Evolutionary conservation across 2,329 filamentous ascomycete species (phyloP).

Genomic region (Nemania sp.): DNA sequence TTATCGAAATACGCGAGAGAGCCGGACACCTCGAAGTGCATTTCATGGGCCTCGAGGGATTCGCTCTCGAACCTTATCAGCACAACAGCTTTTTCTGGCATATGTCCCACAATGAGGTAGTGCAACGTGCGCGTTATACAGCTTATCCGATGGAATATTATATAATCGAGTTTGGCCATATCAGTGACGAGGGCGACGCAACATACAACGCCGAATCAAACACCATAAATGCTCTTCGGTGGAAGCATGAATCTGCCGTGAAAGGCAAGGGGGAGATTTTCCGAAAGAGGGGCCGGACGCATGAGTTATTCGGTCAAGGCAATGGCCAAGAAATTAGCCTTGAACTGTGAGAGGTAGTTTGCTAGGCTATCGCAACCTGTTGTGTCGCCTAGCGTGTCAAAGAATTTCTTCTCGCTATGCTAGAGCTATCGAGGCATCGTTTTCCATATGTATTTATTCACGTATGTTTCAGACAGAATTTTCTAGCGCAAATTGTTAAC

Average conservation of each 20-base stretch:
- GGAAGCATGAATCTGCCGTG: background rate
- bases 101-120: background rate
- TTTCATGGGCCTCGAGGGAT: background rate
- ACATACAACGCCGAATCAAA: background rate
- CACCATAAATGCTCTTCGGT: background rate
- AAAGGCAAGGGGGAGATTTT: background rate
- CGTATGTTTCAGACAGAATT: no score
- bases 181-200: background rate
- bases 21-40: background rate
- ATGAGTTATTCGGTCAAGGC: no score
- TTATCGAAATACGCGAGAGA: background rate
- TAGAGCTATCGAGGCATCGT: no score
- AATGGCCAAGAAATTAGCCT: no score
- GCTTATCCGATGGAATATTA: background rate
- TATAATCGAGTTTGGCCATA: background rate
- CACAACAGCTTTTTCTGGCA: constrained; percentile 4
- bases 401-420: no score
- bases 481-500: no score
- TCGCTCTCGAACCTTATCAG: background rate
- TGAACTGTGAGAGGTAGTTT: no score
- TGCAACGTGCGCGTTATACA: background rate
- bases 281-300: no score
- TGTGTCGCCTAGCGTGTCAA: no score
- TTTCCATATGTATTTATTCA: no score
- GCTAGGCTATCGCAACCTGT: no score